Evolutionary conservation across 192 early-diverging fungal genomes (phyloP).

Genomic region (Powellomyces hirtus): DNA sequence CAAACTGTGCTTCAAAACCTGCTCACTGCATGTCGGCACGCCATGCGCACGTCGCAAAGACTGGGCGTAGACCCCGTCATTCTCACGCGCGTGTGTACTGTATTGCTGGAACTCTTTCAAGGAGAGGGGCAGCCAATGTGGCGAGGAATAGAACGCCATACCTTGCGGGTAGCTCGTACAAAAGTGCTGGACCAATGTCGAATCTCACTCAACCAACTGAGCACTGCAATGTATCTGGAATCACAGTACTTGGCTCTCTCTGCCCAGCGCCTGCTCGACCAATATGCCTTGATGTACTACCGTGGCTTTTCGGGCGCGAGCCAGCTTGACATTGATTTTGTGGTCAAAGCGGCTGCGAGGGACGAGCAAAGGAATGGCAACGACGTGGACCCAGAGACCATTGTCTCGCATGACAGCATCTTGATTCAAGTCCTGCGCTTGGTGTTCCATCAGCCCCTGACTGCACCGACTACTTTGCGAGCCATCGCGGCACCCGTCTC

Average conservation of each 20-base stretch:
- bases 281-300: constrained; percentile 37
- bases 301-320: constrained; percentile 28
- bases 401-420: not conserved
- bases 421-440: constrained; percentile 34
- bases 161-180: not conserved
- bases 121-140: constrained; percentile 12
- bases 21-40: constrained; percentile 7
- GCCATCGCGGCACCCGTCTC: no score
- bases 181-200: constrained; percentile 2
- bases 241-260: constrained; percentile 26
- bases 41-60: not conserved
- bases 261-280: constrained; percentile 36
- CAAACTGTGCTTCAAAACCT: constrained; percentile 16
- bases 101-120: constrained; percentile 7
- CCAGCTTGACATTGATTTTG: constrained; percentile 28
- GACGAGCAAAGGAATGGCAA: no score
- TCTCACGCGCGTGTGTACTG: constrained; percentile 3
- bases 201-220: constrained; percentile 6
- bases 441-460: constrained; percentile 25
- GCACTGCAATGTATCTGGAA: constrained; percentile 14
- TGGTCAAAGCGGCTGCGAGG: not conserved
- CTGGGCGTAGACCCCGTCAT: not conserved
- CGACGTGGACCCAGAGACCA: not conserved
- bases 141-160: not conserved
- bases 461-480: constrained; percentile 11